Conservation (phyloP, 148 eudicot genomes). For the Nepenthes mirabilis region DNA sequence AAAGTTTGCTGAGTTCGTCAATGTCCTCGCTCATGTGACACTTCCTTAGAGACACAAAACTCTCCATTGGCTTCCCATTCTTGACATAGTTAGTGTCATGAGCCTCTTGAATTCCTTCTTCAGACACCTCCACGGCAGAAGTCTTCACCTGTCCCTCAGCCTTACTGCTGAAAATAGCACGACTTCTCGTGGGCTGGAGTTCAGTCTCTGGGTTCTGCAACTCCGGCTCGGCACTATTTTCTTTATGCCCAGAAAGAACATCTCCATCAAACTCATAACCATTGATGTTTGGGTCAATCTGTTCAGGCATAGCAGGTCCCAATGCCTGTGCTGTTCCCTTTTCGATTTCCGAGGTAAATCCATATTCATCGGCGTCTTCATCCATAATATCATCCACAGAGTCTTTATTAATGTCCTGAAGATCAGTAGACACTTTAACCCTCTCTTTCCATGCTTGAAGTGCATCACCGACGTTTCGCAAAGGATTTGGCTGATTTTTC, state of each 20-base stretch:
- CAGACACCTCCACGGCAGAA: constrained; percentile 14
- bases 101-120: constrained; percentile 24
- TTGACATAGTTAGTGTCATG: constrained; percentile 9
- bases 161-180: constrained; percentile 20
- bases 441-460: constrained; percentile 95
- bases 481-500: constrained; percentile 74
- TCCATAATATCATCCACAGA: constrained; percentile 39
- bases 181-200: constrained; percentile 17
- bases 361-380: constrained; percentile 62
- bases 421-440: constrained; percentile 67
- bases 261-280: constrained; percentile 47
- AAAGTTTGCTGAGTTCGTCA: constrained; percentile 20
- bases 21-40: constrained; percentile 30
- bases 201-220: constrained; percentile 27
- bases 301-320: constrained; percentile 83
- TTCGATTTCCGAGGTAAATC: constrained; percentile 62
- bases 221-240: constrained; percentile 30
- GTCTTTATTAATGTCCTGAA: constrained; percentile 29
- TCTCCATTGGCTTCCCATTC: constrained; percentile 24
- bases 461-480: constrained; percentile 75
- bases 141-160: constrained; percentile 20
- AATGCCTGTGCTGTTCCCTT: constrained; percentile 81
- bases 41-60: constrained; percentile 49
- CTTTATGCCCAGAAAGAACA: constrained; percentile 10
- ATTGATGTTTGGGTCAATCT: constrained; percentile 36